Evolutionary conservation across 345 rosid genomes (phyloP).

Genomic region (Euphorbia lathyris): DNA sequence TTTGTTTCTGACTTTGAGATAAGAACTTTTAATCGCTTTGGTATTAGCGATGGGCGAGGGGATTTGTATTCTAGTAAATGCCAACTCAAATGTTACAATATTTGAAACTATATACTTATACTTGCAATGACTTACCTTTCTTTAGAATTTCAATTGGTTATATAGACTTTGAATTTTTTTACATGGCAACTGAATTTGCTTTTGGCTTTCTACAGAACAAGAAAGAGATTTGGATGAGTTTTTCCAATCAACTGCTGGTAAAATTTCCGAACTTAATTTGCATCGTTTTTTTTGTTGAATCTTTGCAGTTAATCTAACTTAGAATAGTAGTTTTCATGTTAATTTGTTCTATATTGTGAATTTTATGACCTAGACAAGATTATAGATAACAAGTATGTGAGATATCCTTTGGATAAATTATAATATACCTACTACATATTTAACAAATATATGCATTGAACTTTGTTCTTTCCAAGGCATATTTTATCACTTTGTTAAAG

Average conservation of each 20-base stretch:
- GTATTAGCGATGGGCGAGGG: not conserved
- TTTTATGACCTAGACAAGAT: not conserved
- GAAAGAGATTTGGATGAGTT: slow-evolving; percentile 87
- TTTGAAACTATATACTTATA: not conserved
- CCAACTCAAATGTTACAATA: not conserved
- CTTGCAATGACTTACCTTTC: not conserved
- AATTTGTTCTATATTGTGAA: not conserved
- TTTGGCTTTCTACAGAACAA: slow-evolving; percentile 59
- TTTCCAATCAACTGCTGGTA: slow-evolving; percentile 90
- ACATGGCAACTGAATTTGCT: slow-evolving; percentile 22
- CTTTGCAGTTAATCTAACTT: not conserved
- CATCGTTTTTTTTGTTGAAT: not conserved
- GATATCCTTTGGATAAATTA: not conserved
- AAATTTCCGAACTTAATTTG: slow-evolving; percentile 3
- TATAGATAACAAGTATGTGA: not conserved
- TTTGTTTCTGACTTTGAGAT: not conserved
- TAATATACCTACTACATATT: not conserved
- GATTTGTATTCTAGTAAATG: not conserved
- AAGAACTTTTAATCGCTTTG: not conserved
- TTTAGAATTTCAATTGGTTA: not conserved
- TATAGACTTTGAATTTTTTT: not conserved
- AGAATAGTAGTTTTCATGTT: not conserved
- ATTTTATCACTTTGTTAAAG: not conserved
- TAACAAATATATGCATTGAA: not conserved
- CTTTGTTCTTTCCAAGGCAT: not conserved